A percentile compares a stretch with the other conserved stretches of the same genome.
These are phyloP conservation scores for Thalassiosira delicatula DNA, from an alignment of 352 stramenopile species.

Conservation along the genomic window DNA sequence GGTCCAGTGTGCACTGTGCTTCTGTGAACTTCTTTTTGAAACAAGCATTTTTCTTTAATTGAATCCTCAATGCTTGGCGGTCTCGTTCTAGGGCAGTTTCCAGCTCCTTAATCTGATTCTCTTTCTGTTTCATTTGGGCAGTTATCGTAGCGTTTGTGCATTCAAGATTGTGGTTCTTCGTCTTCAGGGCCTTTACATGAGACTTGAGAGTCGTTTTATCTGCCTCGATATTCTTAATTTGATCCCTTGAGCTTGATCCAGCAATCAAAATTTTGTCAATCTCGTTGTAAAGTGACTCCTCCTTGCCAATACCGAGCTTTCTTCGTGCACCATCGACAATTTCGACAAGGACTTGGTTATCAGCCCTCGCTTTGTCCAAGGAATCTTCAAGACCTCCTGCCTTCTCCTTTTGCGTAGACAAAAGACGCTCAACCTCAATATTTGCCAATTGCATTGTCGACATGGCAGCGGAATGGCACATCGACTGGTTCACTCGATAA, in stretches of 20 bases:
- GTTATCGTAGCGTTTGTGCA: conserved; percentile 38
- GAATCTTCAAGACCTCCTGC: conserved; percentile 35
- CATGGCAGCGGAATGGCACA: conserved; percentile 50
- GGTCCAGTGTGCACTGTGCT: conserved; percentile 19
- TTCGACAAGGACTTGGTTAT: conserved; percentile 20
- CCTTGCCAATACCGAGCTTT: conserved; percentile 42
- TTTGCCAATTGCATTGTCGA: conserved; percentile 30
- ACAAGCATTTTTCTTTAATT: conserved; percentile 31
- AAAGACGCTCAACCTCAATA: conserved; percentile 38
- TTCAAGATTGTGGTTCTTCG: no score
- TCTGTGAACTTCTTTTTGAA: conserved; percentile 38
- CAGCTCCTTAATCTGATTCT: conserved; percentile 17
- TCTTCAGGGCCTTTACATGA: no score
- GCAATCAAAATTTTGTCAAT: conserved; percentile 56
- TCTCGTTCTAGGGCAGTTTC: conserved; percentile 30
- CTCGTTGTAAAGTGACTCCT: conserved; percentile 38
- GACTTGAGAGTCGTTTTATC: conserved; percentile 42
- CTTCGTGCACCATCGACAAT: conserved; percentile 26
- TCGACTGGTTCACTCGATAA: conserved; percentile 39
- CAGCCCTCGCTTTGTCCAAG: conserved; percentile 20
- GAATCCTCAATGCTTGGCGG: conserved; percentile 13
- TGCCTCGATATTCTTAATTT: conserved; percentile 43
- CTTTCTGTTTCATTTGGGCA: conserved; percentile 19
- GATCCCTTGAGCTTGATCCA: conserved; percentile 30
- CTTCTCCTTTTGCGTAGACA: conserved; percentile 43